Percentiles rank a stretch among this genome's conserved stretches.
Evolutionary conservation across 306 rosid species (phyloP).

Genomic region (Trifolium dubium): DNA sequence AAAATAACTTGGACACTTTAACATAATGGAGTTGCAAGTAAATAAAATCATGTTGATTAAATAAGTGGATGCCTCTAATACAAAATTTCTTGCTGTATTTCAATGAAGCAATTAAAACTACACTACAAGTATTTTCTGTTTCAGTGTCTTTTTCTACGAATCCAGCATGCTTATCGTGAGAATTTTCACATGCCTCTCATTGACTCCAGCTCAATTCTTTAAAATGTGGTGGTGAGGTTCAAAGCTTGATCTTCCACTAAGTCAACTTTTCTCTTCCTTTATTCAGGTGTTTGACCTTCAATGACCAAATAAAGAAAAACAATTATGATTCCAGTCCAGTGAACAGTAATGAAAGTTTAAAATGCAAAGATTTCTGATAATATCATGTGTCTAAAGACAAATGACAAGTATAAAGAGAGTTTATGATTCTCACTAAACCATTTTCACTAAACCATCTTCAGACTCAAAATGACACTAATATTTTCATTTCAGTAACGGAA

Average conservation of each 20-base stretch:
- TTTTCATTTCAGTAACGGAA: too few relatives aligned
- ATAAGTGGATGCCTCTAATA: not conserved
- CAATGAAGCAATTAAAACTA: not conserved
- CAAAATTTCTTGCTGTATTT: not conserved
- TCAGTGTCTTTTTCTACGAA: not conserved
- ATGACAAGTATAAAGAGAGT: too few relatives aligned
- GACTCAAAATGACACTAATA: too few relatives aligned
- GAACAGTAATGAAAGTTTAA: not conserved
- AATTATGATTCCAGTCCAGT: not conserved
- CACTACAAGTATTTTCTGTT: not conserved
- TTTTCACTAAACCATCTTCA: too few relatives aligned
- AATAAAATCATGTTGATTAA: too few relatives aligned
- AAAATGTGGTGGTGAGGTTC: slow-evolving; percentile 1
- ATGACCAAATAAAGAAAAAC: not conserved
- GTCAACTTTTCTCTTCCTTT: slow-evolving; percentile 19
- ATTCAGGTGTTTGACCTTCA: not conserved
- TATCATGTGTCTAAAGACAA: too few relatives aligned
- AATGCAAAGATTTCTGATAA: too few relatives aligned
- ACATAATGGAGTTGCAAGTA: not conserved
- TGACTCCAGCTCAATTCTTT: not conserved
- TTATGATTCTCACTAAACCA: too few relatives aligned
- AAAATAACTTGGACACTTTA: too few relatives aligned
- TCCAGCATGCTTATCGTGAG: not conserved
- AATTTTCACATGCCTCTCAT: not conserved
- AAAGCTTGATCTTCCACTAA: slow-evolving; percentile 17